Base-by-base conservation (phyloP, 352 stramenopile species). In the Hyaloperonospora arabidopsidis region DNA sequence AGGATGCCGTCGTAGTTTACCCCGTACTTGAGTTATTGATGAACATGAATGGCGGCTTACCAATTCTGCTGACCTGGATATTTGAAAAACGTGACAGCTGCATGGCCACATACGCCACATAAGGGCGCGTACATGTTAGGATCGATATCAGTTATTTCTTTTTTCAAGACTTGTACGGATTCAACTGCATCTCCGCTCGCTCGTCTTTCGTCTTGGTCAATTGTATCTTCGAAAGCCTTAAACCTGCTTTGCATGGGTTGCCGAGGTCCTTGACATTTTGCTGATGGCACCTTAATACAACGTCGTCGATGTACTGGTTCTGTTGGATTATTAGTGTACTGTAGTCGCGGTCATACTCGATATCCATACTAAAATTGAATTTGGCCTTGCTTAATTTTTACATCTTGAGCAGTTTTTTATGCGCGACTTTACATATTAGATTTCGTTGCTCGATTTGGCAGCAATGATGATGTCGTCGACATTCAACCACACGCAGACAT, bases 291-390 rank as follows among this genome's bases (percentile, higher is more conserved):
- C 36, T 19, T 13, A 40, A 19, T 3, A 28, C 49, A 0, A 54
- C 49, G 4, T 54, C 23, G 13, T 54, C 49, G 1, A 54, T 54
- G 15, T 54, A 54, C 1, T 22, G 36, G 1, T 36, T 54, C 10
- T 54, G 36, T 18, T 22, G 21, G 5, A 54, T 45, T 22, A 45
- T 45, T 2, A 54, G 10, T 12, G 49, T 54, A 10, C 15, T 45
- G 13, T 1, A 6, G 40, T 46, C 35, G 7, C 3, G 2, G 12
- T 48, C 22, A 18, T 48, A 22, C 6, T 48, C 43, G 3, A 48
- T 48, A 5, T 48, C 12, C 43, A 48, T 48, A 17, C 43, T 22
- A 5, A 48, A 17, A 11, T 35, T 35, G 19, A 34, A 48, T 18
- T 48, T 35, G 0, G 19, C 43, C 43, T 44, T 21, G 38, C 38